Conservation (phyloP, 2,329 filamentous ascomycete species). For the Zymoseptoria crescenta region DNA sequence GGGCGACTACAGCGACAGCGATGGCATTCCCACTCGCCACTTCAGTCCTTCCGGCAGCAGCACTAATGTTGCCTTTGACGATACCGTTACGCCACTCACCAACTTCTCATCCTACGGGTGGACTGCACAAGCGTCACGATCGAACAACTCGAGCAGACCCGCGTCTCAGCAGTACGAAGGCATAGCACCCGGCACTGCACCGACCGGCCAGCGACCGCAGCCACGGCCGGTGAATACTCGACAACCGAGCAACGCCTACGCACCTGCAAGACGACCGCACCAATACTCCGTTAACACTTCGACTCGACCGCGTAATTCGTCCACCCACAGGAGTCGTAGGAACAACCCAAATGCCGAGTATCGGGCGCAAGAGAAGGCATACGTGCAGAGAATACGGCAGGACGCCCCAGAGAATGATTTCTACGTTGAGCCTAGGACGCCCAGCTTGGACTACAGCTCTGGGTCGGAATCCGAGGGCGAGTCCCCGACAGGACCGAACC, state of each 20-base stretch:
- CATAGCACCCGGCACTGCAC: conserved; percentile 8
- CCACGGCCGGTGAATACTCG: conserved; percentile 37
- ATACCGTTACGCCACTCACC: conserved; percentile 25
- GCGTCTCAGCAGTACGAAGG: conserved; percentile 14
- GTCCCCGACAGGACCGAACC: conserved; percentile 75
- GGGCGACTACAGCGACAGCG: conserved; percentile 21
- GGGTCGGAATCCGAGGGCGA: conserved; percentile 88
- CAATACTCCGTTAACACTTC: conserved; percentile 40
- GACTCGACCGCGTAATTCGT: conserved; percentile 48
- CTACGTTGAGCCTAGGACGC: conserved; percentile 62
- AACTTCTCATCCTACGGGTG: conserved; percentile 25
- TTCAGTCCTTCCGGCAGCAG: conserved; percentile 16
- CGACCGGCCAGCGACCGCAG: neutral
- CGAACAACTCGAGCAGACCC: neutral
- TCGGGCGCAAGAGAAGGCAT: conserved; percentile 84
- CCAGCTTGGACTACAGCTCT: conserved; percentile 56
- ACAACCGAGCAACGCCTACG: conserved; percentile 44
- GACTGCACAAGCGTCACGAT: conserved; percentile 6
- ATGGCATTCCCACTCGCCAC: conserved; percentile 19
- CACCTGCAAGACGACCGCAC: conserved; percentile 40
- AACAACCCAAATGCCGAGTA: conserved; percentile 65
- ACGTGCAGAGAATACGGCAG: conserved; percentile 83
- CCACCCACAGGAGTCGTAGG: conserved; percentile 46
- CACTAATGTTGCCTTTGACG: conserved; percentile 9
- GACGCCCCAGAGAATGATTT: conserved; percentile 56